Evolutionary conservation across 768 basidiomycete species (phyloP).

Genomic region (Leccinellum rugosiceps): DNA sequence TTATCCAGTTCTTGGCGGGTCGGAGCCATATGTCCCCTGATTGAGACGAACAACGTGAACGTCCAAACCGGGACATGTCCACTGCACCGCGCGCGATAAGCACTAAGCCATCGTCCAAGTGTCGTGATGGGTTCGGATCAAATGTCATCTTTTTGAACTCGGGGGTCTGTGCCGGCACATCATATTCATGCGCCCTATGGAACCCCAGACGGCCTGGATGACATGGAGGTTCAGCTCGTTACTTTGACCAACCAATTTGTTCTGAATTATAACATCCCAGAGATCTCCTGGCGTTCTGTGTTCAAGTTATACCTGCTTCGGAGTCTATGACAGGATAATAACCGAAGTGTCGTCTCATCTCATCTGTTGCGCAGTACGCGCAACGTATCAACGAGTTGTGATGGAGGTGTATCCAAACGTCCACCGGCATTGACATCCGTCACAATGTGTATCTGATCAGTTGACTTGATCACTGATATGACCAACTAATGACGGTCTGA

Average conservation of each 20-base stretch:
- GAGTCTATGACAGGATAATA: background rate
- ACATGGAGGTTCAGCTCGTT: background rate
- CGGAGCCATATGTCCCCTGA: background rate
- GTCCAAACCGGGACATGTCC: background rate
- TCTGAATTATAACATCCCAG: background rate
- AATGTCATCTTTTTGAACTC: background rate
- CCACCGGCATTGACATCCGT: background rate
- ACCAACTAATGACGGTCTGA: background rate
- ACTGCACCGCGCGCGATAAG: background rate
- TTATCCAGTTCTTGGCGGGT: background rate
- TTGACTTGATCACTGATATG: background rate
- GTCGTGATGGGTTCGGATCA: background rate
- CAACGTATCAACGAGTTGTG: background rate
- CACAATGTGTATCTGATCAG: background rate
- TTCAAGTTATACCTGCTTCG: background rate
- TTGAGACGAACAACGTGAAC: background rate
- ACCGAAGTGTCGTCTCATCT: background rate
- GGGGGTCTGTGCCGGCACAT: background rate
- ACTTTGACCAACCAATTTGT: background rate
- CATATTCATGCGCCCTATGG: background rate
- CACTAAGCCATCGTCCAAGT: background rate
- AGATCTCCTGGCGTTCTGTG: background rate
- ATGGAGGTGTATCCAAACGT: background rate
- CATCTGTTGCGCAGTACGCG: background rate
- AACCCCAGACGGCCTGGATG: background rate